A percentile compares a stretch with the other conserved stretches of the same genome.
phyloP scores from a whole-genome alignment of 2,329 filamentous ascomycete species.

The Daldinia sp. region DNA sequence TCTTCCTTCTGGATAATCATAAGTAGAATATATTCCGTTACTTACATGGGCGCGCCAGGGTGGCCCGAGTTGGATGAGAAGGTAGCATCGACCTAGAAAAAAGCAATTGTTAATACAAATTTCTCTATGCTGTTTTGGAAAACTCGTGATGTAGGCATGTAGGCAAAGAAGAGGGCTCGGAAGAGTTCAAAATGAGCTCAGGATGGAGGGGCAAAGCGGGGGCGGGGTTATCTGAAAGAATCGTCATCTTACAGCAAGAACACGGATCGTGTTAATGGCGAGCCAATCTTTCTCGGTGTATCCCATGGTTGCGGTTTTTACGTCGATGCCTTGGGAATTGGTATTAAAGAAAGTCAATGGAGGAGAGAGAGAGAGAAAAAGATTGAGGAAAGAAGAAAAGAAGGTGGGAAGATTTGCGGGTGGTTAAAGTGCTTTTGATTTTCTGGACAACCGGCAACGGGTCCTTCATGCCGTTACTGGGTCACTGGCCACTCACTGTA shows the following conservation, averaged over 20 bases:
- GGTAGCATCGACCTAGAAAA: conserved; percentile 91
- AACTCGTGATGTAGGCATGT: conserved; percentile 35
- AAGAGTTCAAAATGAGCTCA: conserved; percentile 42
- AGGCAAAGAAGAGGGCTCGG: conserved; percentile 27
- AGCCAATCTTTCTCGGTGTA: conserved; percentile 89
- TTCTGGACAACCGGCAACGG: conserved; percentile 34
- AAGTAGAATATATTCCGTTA: conserved; percentile 35
- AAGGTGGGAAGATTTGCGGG: conserved; percentile 46
- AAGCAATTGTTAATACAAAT: conserved; percentile 41
- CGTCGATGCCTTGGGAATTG: conserved; percentile 33
- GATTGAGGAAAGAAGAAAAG: conserved; percentile 26
- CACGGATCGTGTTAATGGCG: conserved; percentile 97
- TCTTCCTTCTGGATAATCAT: conserved; percentile 7
- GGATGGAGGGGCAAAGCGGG: conserved; percentile 54
- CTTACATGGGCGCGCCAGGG: conserved; percentile 95
- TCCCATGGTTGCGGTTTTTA: conserved; percentile 75
- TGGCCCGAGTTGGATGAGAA: conserved; percentile 96
- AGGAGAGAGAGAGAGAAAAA: background rate
- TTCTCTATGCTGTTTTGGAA: conserved; percentile 10
- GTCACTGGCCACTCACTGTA: conserved; percentile 7
- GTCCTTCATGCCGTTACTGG: background rate
- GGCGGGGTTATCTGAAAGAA: conserved; percentile 42
- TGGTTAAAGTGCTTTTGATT: conserved; percentile 44
- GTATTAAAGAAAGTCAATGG: conserved; percentile 15
- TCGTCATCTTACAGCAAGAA: conserved; percentile 81